phyloP scores from a whole-genome alignment of 2,329 filamentous ascomycete species.

The Achaetomium macrosporum region DNA sequence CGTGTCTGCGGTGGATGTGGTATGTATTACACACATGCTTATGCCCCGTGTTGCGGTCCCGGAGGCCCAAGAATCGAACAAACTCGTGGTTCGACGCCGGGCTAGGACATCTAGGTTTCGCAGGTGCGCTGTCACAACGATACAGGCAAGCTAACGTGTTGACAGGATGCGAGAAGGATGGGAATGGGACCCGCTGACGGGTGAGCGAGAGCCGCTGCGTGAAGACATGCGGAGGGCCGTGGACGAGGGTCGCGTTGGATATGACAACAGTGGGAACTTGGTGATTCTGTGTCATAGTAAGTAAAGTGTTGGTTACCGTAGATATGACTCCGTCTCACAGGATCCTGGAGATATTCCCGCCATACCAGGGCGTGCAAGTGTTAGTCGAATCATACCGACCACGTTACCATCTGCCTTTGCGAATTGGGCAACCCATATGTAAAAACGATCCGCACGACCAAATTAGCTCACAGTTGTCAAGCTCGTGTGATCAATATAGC shows the following conservation, averaged over 20 bases:
- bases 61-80: background rate
- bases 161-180: constrained; percentile 68
- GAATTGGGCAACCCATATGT: too few species aligned
- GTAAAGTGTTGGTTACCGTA: background rate
- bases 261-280: constrained; percentile 45
- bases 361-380: background rate
- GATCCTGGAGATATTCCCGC: background rate
- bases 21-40: constrained; percentile 2
- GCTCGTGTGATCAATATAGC: too few species aligned
- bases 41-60: background rate
- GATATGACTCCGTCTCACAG: background rate
- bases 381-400: too few species aligned
- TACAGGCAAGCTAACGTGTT: background rate
- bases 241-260: constrained; percentile 50
- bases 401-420: too few species aligned
- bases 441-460: too few species aligned
- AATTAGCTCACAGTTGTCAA: too few species aligned
- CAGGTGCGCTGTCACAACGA: background rate
- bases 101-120: too few species aligned
- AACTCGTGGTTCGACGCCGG: background rate
- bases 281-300: constrained; percentile 34
- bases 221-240: constrained; percentile 52
- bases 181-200: constrained; percentile 71
- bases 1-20: constrained; percentile 85
- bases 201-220: constrained; percentile 50